Evolutionary conservation across 208 protist genomes (phyloP), one percentile per base, ranked within the genome.

Genomic region (Entamoeba histolytica): DNA sequence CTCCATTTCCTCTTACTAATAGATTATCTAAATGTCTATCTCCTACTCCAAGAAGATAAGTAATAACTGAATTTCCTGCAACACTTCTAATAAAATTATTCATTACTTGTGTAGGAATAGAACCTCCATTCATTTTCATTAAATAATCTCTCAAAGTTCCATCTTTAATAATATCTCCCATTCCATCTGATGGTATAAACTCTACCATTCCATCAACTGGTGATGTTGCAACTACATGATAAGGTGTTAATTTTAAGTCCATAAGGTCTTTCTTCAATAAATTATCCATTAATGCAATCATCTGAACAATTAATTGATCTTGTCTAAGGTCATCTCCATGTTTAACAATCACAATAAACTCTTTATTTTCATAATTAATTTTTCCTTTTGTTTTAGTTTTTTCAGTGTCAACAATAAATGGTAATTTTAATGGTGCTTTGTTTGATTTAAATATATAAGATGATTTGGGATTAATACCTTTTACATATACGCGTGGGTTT

Each of bases 11-110:
- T 10, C 50, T 93, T 7, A 96, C 28, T 7, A 96, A 49, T 23
- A 96, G 31, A 69, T 96, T 95, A 31, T 94, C 94, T 7, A 91
- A 35, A 91, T 96, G 95, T 44, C 95, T 61, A 93, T 96, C 95
- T 28, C 95, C 94, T 23, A 95, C 91, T 39, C 61, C 93, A 10
- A 95, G 52, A 5, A 95, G n/a, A 91, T 92, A 95, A 2, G 94
- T 95, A n/a, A 95, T 94, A 51, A 96, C 91, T 51, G 57, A 93
- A 91, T 95, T 95, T 15, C 49, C 92, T 23, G 95, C 94, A 52
- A 51, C 92, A 8, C 91, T 92, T 92, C 92, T 91, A 12, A 95
- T 49, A 91, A 94, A 95, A 31, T 92, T 28, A 69, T 92, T 61
- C 7, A 39, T 49, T 57, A 17, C 50, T 52, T 17, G 5, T 61